These are phyloP conservation scores for Phytophthora pseudosyringae DNA, from an alignment of 352 stramenopile species.

Conservation along the genomic window DNA sequence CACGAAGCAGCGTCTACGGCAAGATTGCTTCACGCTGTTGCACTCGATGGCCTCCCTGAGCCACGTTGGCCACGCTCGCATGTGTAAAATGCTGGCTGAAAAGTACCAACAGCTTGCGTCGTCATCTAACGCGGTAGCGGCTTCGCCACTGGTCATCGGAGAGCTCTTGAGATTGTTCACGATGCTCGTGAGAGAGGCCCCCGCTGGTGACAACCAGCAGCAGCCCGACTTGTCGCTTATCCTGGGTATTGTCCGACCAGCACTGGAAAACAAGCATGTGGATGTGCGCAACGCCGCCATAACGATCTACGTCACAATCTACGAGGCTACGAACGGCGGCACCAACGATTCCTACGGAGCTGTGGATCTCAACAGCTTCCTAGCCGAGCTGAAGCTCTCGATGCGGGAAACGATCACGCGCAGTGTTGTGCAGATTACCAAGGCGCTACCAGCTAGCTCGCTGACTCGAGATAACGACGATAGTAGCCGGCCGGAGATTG, in stretches of 20 bases:
- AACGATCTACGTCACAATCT: conserved; percentile 69
- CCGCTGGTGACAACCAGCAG: conserved; percentile 8
- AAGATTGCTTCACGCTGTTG: conserved; percentile 76
- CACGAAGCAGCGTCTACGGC: conserved; percentile 74
- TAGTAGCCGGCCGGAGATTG: conserved; percentile 44
- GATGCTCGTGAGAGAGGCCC: conserved; percentile 56
- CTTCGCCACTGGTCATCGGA: conserved; percentile 57
- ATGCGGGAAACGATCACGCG: conserved; percentile 77
- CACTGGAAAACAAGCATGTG: conserved; percentile 86
- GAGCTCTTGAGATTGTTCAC: conserved; percentile 77
- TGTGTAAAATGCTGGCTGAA: conserved; percentile 70
- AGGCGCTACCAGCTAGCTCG: conserved; percentile 32
- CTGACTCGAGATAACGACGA: conserved; percentile 19
- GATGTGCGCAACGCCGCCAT: conserved; percentile 80
- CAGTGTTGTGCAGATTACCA: conserved; percentile 75
- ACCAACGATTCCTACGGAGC: conserved; percentile 32
- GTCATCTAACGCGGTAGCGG: conserved; percentile 38
- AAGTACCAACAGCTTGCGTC: conserved; percentile 56
- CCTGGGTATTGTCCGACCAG: conserved; percentile 50
- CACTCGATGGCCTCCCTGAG: conserved; percentile 62
- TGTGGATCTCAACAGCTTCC: conserved; percentile 72
- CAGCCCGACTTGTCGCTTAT: conserved; percentile 50
- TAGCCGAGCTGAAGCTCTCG: conserved; percentile 67
- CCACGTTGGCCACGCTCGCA: conserved; percentile 64
- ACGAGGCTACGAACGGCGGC: conserved; percentile 69